These are phyloP conservation scores for Tolypocladium ophioglossoides DNA, from an alignment of 2,329 filamentous ascomycete genomes.

Conservation along the genomic window DNA sequence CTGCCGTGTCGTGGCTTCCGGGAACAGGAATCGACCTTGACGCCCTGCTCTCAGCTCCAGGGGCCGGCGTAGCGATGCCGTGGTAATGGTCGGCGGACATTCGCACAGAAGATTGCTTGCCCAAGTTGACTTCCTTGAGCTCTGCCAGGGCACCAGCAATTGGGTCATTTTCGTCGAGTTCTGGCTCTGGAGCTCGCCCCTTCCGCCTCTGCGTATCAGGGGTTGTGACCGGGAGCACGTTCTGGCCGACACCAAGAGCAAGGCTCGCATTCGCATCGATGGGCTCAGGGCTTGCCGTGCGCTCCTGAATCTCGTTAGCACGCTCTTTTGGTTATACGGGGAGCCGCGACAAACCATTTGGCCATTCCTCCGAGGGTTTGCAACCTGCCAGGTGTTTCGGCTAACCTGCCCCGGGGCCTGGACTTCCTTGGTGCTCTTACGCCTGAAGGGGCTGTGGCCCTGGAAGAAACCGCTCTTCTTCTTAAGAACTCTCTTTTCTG, in stretches of 20 bases:
- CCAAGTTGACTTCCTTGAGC: constrained; percentile 67
- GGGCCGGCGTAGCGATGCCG: constrained; percentile 77
- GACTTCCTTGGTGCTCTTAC: constrained; percentile 76
- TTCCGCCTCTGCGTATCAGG: constrained; percentile 47
- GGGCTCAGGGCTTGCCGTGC: constrained; percentile 61
- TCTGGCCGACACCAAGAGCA: constrained; percentile 88
- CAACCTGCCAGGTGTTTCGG: constrained; percentile 50
- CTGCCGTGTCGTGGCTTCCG: constrained; percentile 31
- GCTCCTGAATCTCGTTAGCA: constrained; percentile 18
- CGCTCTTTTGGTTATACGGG: too few species aligned
- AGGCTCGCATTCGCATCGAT: constrained; percentile 89
- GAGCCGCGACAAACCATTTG: background rate
- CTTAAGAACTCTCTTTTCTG: constrained; percentile 58
- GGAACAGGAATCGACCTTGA: constrained; percentile 49
- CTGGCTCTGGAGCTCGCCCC: constrained; percentile 21
- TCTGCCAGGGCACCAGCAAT: constrained; percentile 90
- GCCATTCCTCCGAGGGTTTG: constrained; percentile 12
- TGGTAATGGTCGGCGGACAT: constrained; percentile 94
- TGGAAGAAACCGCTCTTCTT: constrained; percentile 84
- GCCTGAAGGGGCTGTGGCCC: constrained; percentile 81
- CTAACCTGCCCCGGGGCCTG: constrained; percentile 28
- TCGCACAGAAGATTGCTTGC: constrained; percentile 70
- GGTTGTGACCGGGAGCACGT: constrained; percentile 86
- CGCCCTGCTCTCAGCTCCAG: constrained; percentile 30
- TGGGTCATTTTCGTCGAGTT: constrained; percentile 62